Conservation (phyloP, 805 yeast genomes). For the Jamesozyma spencerorum region DNA sequence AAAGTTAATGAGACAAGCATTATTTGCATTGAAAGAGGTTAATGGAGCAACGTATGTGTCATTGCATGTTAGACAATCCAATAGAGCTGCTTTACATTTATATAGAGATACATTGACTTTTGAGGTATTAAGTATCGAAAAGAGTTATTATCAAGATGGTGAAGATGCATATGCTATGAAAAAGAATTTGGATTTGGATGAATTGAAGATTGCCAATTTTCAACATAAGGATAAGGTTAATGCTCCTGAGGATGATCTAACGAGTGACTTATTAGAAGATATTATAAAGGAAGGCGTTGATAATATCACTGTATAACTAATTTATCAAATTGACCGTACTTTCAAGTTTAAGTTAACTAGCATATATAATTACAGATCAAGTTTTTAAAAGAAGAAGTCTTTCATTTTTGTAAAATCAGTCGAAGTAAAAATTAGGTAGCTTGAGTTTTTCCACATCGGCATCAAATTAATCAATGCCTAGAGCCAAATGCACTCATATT, state of each 20-base stretch:
- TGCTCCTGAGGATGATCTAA: slow-evolving; percentile 45
- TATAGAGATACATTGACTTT: slow-evolving; percentile 79
- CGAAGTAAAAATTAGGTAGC: slow-evolving; percentile 66
- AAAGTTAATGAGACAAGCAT: slow-evolving; percentile 74
- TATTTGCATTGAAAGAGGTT: slow-evolving; percentile 71
- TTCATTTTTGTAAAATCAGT: neutral
- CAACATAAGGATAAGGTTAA: slow-evolving; percentile 29
- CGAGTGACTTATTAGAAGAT: slow-evolving; percentile 37
- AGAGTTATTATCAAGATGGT: slow-evolving; percentile 89
- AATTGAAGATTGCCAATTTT: slow-evolving; percentile 48
- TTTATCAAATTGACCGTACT: neutral
- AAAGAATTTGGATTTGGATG: slow-evolving; percentile 52
- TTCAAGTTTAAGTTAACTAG: too few relatives aligned
- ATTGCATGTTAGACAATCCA: slow-evolving; percentile 86
- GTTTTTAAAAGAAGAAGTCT: neutral
- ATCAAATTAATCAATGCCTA: slow-evolving; percentile 51
- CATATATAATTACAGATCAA: neutral
- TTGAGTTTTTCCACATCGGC: slow-evolving; percentile 98
- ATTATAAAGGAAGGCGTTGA: slow-evolving; percentile 17
- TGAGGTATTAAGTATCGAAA: slow-evolving; percentile 73
- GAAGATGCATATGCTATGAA: slow-evolving; percentile 97
- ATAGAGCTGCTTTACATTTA: slow-evolving; percentile 86
- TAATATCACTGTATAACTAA: slow-evolving; percentile 13
- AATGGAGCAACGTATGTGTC: slow-evolving; percentile 78
- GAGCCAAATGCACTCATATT: slow-evolving; percentile 99